Evolutionary conservation across 148 eudicot genomes (phyloP), one percentile per base, ranked within the genome.

Genomic region (Camellia lanceoleosa): DNA sequence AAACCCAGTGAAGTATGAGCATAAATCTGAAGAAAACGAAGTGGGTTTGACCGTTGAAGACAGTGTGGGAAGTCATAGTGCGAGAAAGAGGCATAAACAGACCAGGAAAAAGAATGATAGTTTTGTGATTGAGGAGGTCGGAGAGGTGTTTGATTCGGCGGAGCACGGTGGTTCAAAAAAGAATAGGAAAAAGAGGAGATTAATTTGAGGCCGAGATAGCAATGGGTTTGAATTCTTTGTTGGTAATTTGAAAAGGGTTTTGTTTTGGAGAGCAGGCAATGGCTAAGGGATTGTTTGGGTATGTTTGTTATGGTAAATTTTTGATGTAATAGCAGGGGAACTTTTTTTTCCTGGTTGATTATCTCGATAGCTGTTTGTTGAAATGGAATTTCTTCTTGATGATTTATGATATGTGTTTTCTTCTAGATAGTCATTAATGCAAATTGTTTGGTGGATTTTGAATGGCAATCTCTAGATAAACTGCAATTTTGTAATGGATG

Each of bases 101-200:
- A 86, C 81, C 72, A 82, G 85, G 61, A 85, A 84, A 80, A 84
- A 51, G 54, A 59, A 42, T 10, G 78, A 74, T 51, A 55, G 59
- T 55, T 55, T 55, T 2, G 59, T 8, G 59, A 55, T 73, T 58
- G 77, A 79, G 86, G 73, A 78, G 67, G 68, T 70, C 59, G 86
- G 52, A 54, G 82, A 67, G 7, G 23, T 73, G 12, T 80, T 74
- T 3, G 78, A 79, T 72, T 81, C 79, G 19, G 86, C 67, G 75
- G 86, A 86, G 76, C 71, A 63, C 64, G 78, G 77, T 56, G 72
- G 78, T 56, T 66, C 78, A n/a, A 86, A 84, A 78, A 84, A 84
- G 76, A 41, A 41, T 30, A 30, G 38, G 64, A 88, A 83, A 82
- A 89, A 81, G 63, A 82, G 74, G 70, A 82, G 82, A 62, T 79